A percentile compares a stretch with the other conserved stretches of the same genome.
Evolutionary conservation across 768 basidiomycete genomes (phyloP).

Genomic region (Tubosaeta brunneosetosa): DNA sequence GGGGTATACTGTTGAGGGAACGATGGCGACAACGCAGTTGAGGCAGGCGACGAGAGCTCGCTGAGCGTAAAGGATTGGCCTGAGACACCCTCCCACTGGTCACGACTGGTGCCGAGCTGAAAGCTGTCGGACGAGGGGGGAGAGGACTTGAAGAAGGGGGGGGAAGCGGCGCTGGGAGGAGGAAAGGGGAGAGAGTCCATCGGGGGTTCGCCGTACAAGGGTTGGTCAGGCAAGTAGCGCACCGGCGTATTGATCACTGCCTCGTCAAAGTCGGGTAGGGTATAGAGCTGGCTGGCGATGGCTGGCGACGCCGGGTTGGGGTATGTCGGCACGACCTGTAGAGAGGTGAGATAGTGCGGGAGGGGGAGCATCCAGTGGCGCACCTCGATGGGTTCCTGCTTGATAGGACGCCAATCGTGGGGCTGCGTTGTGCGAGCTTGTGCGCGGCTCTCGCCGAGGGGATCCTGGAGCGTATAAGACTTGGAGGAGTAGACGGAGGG

Average conservation of each 20-base stretch:
- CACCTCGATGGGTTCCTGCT: slow-evolving; percentile 26
- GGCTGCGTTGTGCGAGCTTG: neutral
- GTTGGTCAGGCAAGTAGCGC: neutral
- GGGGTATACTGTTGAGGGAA: slow-evolving; percentile 10
- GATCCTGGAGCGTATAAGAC: slow-evolving; percentile 27
- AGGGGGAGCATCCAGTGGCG: neutral
- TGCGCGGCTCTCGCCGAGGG: slow-evolving; percentile 19
- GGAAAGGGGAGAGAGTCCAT: slow-evolving; percentile 32
- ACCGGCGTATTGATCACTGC: neutral
- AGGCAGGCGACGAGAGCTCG: slow-evolving; percentile 9
- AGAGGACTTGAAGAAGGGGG: slow-evolving; percentile 16
- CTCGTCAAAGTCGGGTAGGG: slow-evolving; percentile 16
- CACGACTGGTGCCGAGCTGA: neutral
- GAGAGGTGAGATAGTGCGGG: slow-evolving; percentile 6
- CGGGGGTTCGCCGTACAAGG: slow-evolving; percentile 18
- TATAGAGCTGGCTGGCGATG: slow-evolving; percentile 13
- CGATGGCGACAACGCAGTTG: slow-evolving; percentile 8
- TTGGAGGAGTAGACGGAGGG: slow-evolving; percentile 15
- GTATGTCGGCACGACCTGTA: slow-evolving; percentile 8
- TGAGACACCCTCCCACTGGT: slow-evolving; percentile 23
- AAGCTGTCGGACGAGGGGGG: slow-evolving; percentile 11
- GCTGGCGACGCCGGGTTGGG: slow-evolving; percentile 11
- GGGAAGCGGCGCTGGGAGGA: slow-evolving; percentile 22
- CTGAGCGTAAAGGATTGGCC: slow-evolving; percentile 19
- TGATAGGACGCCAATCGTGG: slow-evolving; percentile 20